Evolutionary conservation across 2,329 filamentous ascomycete genomes (phyloP).

Genomic region (Uncinocarpus reesii): DNA sequence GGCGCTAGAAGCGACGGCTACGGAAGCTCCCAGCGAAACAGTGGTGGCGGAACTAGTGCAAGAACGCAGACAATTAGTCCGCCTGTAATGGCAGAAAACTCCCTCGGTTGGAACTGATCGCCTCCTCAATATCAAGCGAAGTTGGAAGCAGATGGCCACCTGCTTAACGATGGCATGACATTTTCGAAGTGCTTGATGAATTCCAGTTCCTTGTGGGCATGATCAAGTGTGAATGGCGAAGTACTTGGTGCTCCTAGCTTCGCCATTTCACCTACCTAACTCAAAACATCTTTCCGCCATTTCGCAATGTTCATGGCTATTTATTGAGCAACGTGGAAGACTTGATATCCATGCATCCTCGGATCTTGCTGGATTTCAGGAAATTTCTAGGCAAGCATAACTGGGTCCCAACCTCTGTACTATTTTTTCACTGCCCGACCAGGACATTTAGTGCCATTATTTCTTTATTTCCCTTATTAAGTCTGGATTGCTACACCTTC

Average conservation of each 20-base stretch:
- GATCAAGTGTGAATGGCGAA: not conserved
- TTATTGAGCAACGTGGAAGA: conserved; percentile 3
- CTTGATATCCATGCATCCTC: not conserved
- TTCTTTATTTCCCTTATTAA: not conserved
- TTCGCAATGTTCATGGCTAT: not conserved
- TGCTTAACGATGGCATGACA: not conserved
- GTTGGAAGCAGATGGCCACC: not conserved
- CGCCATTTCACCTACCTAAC: not conserved
- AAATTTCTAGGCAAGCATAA: too few species aligned
- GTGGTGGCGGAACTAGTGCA: conserved; percentile 55
- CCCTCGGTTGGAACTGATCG: conserved; percentile 80
- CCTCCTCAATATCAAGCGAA: not conserved
- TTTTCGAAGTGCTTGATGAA: not conserved
- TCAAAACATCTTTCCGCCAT: not conserved
- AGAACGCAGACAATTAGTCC: conserved; percentile 70
- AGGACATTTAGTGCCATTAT: not conserved
- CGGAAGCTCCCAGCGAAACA: conserved; percentile 49
- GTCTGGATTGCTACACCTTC: not conserved
- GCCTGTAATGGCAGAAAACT: conserved; percentile 87
- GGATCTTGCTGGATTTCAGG: not conserved
- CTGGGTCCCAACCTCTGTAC: not conserved
- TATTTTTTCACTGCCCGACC: conserved; percentile 7
- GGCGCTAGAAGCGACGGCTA: conserved; percentile 46
- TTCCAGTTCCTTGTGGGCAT: not conserved
- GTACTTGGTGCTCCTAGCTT: too few species aligned